Base-by-base conservation (phyloP, 768 basidiomycete genomes). In the Psilocybe tampanensis region DNA sequence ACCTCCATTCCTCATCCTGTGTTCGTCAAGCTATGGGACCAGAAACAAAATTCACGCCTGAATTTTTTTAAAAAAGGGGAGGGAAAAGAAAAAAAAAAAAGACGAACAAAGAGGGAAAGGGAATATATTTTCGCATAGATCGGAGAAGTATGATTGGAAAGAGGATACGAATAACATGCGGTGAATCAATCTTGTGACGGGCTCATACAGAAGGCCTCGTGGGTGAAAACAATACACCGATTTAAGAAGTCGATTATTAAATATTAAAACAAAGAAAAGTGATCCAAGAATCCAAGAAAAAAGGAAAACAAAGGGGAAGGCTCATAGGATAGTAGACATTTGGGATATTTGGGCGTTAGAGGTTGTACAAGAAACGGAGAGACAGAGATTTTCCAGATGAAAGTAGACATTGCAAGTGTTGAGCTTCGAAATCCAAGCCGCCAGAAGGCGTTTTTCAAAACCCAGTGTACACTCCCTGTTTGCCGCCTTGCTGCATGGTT, bases 1-100 rank as follows among this genome's bases (percentile, higher is more conserved):
- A 59, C 57, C 81, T 83, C 81, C 82, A 76, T 81, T 80, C 78
- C 80, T 75, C 74, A 77, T 81, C 77, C 80, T 73, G 69, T 71
- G 72, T 72, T 73, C 74, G 63, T 69, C 60, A 67, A 69, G 67
- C 68, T 68, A 55, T 60, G 44, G 47, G 41, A 59, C 44, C 42
- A 52, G 34, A 23, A 6, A 23, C 24, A 58, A 53, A 47, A 55
- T 36, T 13, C 36, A 19, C 21, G 39, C 26, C 29, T 55, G 32
- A 17, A 8, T 21, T n/a, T n/a, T n/a, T n/a, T n/a, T n/a, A n/a
- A n/a, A n/a, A n/a, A n/a, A n/a, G n/a, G n/a, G n/a, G 21, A 54
- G 47, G 34, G 26, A 11, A 42, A 19, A 53, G 18, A 12, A 47
- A 32, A 54, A 19, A 23, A 43, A 33, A 29, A 29, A 34, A 45